These are phyloP conservation scores for Trametes coccinea DNA, from an alignment of 768 basidiomycete genomes.

Conservation along the genomic window DNA sequence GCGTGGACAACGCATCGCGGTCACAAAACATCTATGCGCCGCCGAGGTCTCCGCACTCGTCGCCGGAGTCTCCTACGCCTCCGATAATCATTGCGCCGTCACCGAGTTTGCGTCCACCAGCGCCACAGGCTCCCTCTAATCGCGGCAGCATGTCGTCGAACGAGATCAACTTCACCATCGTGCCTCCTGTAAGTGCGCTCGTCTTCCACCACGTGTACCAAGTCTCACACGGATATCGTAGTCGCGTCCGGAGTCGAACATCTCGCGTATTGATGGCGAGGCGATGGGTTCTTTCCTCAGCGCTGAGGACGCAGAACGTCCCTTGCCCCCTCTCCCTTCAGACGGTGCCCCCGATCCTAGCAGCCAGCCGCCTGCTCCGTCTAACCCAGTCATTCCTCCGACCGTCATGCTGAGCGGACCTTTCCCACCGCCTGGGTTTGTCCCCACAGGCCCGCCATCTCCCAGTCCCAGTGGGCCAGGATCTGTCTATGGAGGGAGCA, in stretches of 20 bases:
- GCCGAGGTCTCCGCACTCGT: conserved; percentile 20
- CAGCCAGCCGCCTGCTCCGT: conserved; percentile 1
- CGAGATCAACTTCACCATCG: conserved; percentile 18
- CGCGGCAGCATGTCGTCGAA: conserved; percentile 19
- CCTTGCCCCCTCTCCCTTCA: conserved; percentile 30
- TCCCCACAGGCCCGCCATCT: conserved; percentile 15
- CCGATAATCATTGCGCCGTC: conserved; percentile 4
- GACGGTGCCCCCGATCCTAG: conserved; percentile 11
- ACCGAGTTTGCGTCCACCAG: conserved; percentile 13
- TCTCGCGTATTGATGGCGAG: conserved; percentile 29
- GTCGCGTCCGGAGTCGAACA: conserved; percentile 42
- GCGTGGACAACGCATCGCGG: neutral
- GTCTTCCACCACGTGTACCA: neutral
- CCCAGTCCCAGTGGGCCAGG: neutral
- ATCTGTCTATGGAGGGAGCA: conserved; percentile 13
- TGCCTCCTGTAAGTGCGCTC: conserved; percentile 20
- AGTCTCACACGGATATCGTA: conserved; percentile 9
- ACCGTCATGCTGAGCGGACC: conserved; percentile 5
- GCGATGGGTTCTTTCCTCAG: conserved; percentile 37
- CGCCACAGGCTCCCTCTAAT: neutral
- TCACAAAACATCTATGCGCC: conserved; percentile 22
- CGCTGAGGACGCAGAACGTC: conserved; percentile 41
- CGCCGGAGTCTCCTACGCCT: conserved; percentile 13
- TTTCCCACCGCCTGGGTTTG: conserved; percentile 40
- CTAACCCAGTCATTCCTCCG: conserved; percentile 16